Conservation (phyloP, 108 stramenopile species). For the Pseudonitzschia pungens region DNA sequence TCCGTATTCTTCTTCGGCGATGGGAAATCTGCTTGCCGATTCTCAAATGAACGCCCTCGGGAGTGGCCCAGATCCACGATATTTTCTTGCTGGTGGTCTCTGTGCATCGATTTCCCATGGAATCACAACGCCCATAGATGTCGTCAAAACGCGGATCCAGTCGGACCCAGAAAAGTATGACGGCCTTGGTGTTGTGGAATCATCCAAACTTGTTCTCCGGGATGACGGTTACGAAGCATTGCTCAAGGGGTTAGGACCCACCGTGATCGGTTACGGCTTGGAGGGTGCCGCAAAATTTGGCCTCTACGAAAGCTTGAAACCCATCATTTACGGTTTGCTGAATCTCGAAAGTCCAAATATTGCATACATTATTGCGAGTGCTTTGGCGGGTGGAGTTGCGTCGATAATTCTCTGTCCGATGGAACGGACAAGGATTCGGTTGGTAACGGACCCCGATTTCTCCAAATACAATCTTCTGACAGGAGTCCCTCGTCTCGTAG, state of each 20-base stretch:
- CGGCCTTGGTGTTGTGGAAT: slow-evolving; percentile 39
- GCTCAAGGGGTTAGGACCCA: slow-evolving; percentile 81
- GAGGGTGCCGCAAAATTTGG: slow-evolving; percentile 91
- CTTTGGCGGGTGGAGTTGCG: slow-evolving; percentile 92
- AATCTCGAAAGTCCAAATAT: slow-evolving; percentile 44
- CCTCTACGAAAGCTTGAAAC: slow-evolving; percentile 90
- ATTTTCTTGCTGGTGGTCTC: slow-evolving; percentile 82
- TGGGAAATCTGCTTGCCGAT: not conserved
- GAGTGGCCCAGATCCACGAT: slow-evolving; percentile 44
- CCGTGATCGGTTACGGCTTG: slow-evolving; percentile 89
- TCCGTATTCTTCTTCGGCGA: not conserved
- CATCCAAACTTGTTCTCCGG: slow-evolving; percentile 69
- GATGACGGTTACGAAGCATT: slow-evolving; percentile 74
- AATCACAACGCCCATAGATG: slow-evolving; percentile 85
- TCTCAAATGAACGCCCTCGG: not conserved
- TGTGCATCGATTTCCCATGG: slow-evolving; percentile 88
- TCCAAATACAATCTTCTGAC: slow-evolving; percentile 58
- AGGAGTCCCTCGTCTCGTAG: slow-evolving; percentile 60
- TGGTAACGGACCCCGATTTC: slow-evolving; percentile 88
- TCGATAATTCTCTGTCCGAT: slow-evolving; percentile 88
- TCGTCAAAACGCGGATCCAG: slow-evolving; percentile 93
- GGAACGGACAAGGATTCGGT: slow-evolving; percentile 88
- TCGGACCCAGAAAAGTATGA: slow-evolving; percentile 53
- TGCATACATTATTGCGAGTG: slow-evolving; percentile 74
- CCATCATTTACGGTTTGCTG: slow-evolving; percentile 55